phyloP scores from a whole-genome alignment of 2,329 filamentous ascomycete species.

The Ceratocystis lukuohia region DNA sequence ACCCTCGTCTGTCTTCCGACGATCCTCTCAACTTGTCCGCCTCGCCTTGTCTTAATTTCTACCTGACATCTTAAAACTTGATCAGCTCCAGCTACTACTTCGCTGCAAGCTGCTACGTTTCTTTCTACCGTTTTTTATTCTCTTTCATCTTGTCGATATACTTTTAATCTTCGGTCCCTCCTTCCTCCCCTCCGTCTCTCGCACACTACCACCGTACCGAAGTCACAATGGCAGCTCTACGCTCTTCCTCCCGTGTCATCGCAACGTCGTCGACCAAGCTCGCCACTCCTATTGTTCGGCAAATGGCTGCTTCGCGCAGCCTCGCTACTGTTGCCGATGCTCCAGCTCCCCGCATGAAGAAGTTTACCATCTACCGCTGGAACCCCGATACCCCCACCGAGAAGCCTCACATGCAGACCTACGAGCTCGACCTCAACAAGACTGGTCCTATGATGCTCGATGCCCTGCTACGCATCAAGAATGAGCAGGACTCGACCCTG shows the following conservation, averaged over 20 bases:
- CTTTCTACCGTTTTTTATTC: neutral
- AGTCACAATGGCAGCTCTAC: constrained; percentile 46
- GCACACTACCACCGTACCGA: neutral
- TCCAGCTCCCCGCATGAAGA: constrained; percentile 61
- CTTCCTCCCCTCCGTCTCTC: neutral
- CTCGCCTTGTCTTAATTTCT: neutral
- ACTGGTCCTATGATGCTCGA: constrained; percentile 98
- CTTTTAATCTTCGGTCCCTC: neutral
- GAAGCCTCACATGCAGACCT: constrained; percentile 93
- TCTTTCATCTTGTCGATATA: neutral
- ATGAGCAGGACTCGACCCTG: constrained; percentile 90
- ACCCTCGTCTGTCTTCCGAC: constrained; percentile 1
- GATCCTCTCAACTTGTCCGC: neutral
- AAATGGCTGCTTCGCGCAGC: constrained; percentile 35
- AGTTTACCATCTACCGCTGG: constrained; percentile 98
- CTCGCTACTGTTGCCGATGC: constrained; percentile 47
- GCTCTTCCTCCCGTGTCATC: constrained; percentile 43
- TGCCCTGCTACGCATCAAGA: constrained; percentile 95
- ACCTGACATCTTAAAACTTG: neutral
- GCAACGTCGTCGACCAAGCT: constrained; percentile 32
- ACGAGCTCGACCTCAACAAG: constrained; percentile 94
- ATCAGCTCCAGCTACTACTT: constrained; percentile 8
- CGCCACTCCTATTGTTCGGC: constrained; percentile 30
- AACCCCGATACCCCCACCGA: constrained; percentile 82
- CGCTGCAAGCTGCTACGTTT: constrained; percentile 1